Evolutionary conservation across 2,329 filamentous ascomycete species (phyloP), one percentile per base, ranked within the genome.

Genomic region (Fusarium pseudocircinatum): DNA sequence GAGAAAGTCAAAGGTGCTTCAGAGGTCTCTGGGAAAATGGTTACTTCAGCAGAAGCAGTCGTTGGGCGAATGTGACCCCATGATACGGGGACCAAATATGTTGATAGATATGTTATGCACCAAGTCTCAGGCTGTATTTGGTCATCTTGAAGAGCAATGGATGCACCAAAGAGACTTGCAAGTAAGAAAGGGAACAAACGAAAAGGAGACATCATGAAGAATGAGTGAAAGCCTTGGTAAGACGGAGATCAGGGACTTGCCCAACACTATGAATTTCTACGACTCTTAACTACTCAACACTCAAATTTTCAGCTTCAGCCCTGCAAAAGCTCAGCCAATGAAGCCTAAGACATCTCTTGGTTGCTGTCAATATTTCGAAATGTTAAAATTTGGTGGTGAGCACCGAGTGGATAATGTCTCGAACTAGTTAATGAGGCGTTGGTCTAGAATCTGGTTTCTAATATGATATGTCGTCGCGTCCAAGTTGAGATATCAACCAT

Each of bases 61-160:
- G 49, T 24, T 8, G n/a, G 32, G 9, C n/a, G 30, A 26, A n/a
- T 36, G 32, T 52, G 32, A 36, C 4, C 16, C 10, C 13, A 12
- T 13, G 30, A 40, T 12, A 46, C 28, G 1, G 46, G 37, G 26
- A 32, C 52, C 13, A 67, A 32, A 36, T 36, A 36, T 22, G 49
- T 52, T 36, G 53, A 36, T 52, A 71, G 24, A 43, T 63, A 71
- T 12, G 47, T 67, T 36, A 71, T 37, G 8, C 47, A 63, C 13
- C 20, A 46, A 9, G 39, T 40, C 6, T 39, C 57, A 18, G 28
- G 24, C 14, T 36, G 13, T 0, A 18, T 9, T 6, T 43, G 37
- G 2, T 3, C 36, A 22, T 43, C 10, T 24, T 61, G 26, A n/a
- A 53, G 20, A 28, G 39, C 16, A 36, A 36, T 12, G 3, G 20